phyloP scores from a whole-genome alignment of 23 red algal species.

The Gracilaria vermiculophylla region DNA sequence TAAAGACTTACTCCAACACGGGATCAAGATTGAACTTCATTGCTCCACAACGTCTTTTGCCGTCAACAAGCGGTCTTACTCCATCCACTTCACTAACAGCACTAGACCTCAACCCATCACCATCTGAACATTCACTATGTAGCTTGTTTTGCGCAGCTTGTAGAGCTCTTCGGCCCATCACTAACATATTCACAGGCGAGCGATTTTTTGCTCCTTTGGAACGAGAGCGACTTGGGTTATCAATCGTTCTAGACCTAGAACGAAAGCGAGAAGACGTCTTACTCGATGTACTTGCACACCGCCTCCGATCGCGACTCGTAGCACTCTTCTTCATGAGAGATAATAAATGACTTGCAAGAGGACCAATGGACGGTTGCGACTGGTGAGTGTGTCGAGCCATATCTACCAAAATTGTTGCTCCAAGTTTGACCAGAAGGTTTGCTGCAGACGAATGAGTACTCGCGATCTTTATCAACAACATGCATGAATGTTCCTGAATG shows the following conservation, averaged over 20 bases:
- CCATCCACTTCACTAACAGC: not conserved
- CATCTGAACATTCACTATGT: not conserved
- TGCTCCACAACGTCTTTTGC: not conserved
- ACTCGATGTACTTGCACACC: not conserved
- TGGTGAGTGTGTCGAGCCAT: not conserved
- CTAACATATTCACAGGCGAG: not conserved
- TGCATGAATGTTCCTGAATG: slow-evolving; percentile 35
- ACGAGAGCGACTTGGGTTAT: not conserved
- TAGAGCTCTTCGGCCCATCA: not conserved
- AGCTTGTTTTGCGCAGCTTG: slow-evolving; percentile 1
- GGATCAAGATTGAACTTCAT: not conserved
- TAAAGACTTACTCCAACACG: slow-evolving; percentile 7
- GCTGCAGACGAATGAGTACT: not conserved
- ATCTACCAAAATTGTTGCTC: not conserved
- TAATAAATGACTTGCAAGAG: slow-evolving; percentile 24
- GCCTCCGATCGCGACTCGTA: not conserved
- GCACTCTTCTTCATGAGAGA: not conserved
- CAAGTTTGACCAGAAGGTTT: not conserved
- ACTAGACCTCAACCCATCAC: not conserved
- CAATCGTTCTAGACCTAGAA: slow-evolving; percentile 16
- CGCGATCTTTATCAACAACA: slow-evolving; percentile 29
- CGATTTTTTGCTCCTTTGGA: not conserved
- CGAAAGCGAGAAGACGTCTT: not conserved
- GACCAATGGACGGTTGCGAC: not conserved
- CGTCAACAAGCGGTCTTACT: not conserved